Base-by-base conservation (phyloP, 768 basidiomycete genomes). In the Lactarius hengduanensis region DNA sequence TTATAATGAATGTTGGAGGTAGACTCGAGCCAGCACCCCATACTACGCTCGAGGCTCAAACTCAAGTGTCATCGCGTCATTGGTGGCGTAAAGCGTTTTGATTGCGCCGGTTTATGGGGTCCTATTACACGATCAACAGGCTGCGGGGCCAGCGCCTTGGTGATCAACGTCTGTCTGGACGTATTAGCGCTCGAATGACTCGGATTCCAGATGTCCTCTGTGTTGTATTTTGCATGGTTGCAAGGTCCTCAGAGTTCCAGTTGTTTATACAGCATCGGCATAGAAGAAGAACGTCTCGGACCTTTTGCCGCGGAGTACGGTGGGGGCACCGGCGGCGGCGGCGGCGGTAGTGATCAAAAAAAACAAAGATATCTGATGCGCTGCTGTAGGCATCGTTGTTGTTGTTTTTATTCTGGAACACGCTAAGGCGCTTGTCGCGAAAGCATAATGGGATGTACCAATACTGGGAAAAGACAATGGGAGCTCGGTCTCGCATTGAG, bases 221-320 rank as follows among this genome's bases (percentile, higher is more conserved):
- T 40, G 4, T 50, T 50, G 11, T 50, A 58, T 20, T 47, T 47
- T 4, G 16, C 28, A 4, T 40, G 26, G 22, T 13, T 40, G 57
- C 45, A 40, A 38, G 30, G n/a, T 10, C 40, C 36, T 20, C 36
- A 26, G 55, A 40, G 41, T n/a, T 43, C 10, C 11, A n/a, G 43
- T 28, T 26, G 20, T 26, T 28, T 61, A 8, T 58, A 28, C 22
- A 43, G 30, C 18, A 20, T 54, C 34, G 22, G 11, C 2, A 22
- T 4, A 34, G 56, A 59, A 54, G 43, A 61, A 50, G 43, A 15
- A 36, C 5, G 36, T 47, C 45, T 59, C 56, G 65, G 47, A 58
- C 38, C 45, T 56, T 54, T 18, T 56, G 56, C 66, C 66, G 66
- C 66, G 66, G 66, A 62, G 56, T 62, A 26, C 57, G 61, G 20